A percentile compares a stretch with the other conserved stretches of the same genome.
These are phyloP conservation scores for Mortierella alpina DNA, from an alignment of 192 early-diverging fungal genomes.

Conservation along the genomic window DNA sequence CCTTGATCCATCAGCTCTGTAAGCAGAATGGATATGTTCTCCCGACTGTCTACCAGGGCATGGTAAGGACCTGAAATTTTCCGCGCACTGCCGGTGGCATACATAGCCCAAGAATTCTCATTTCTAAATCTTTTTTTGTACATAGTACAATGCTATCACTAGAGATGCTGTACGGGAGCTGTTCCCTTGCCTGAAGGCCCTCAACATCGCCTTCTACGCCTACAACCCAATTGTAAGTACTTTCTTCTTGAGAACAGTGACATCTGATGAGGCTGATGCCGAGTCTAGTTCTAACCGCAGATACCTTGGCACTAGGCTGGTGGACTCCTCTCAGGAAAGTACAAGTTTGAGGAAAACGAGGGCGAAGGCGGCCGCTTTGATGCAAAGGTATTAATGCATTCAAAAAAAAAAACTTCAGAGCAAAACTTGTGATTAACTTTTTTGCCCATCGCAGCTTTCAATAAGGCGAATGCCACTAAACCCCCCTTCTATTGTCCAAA, in stretches of 20 bases:
- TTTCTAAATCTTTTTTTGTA: not conserved
- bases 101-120: not conserved
- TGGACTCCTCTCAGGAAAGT: constrained; percentile 32
- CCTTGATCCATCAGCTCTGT: constrained; percentile 36
- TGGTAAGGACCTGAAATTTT: constrained; percentile 6
- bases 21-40: constrained; percentile 50
- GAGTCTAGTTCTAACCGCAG: not conserved
- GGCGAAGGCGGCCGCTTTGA: constrained; percentile 25
- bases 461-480: not conserved
- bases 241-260: not conserved
- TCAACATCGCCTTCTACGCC: constrained; percentile 71
- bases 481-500: not conserved
- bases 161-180: constrained; percentile 60
- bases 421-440: not conserved
- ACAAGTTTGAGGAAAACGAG: constrained; percentile 21
- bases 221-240: constrained; percentile 67
- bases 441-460: not conserved
- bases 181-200: constrained; percentile 63
- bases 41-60: constrained; percentile 54
- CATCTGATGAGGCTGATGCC: not conserved
- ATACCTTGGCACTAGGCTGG: constrained; percentile 14
- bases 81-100: not conserved
- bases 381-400: not conserved
- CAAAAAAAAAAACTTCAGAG: not conserved
- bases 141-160: constrained; percentile 57